Base-by-base conservation (phyloP, 257 asterid genomes). In the Forsythia suspensa region DNA sequence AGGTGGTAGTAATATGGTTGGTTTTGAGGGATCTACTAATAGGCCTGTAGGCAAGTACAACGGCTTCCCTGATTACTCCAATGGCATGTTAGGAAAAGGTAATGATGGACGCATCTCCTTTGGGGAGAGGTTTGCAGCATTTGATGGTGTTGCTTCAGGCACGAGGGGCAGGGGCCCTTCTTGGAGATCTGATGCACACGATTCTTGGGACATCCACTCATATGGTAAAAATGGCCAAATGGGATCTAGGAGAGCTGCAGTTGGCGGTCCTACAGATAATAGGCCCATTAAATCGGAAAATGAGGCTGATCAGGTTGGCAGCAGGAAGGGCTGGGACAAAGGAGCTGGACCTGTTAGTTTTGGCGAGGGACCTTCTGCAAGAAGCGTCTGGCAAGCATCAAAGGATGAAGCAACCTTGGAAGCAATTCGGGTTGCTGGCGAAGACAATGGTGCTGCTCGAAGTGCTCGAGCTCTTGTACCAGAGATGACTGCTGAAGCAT, bases 311-410 rank as follows among this genome's bases (percentile, higher is more conserved):
- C 92, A 86, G 80, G 84, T 73, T 29, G 92, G 91, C 71, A 88
- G 86, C 87, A 82, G 97, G 84, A 87, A 92, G 83, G 98, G 88
- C 72, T 93, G 98, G 98, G 97, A 87, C 61, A 90, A 92, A 82
- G 96, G 95, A 81, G 86, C 81, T 3, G 90, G 89, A 66, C 94
- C 91, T 5, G 85, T 96, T 87, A 85, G 98, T 78, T 96, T 94
- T 70, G 97, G 98, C 16, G 99, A 96, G 90, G 99, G 99, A 61
- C 99, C 99, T 73, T 96, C 99, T 59, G 99, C 99, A 10, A 89
- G 99, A 88, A 94, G 99, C 66, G 97, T 96, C 40, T 94, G 99
- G 99, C 98, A 94, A 88, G 99, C 99, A 84, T 96, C 99, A 37
- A 94, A 94, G 83, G 99, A 96, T 73, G 99, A 96, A 85, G 97